These are phyloP conservation scores for Clohesyomyces aquaticus DNA, from an alignment of 495 filamentous ascomycete genomes.

Conservation along the genomic window DNA sequence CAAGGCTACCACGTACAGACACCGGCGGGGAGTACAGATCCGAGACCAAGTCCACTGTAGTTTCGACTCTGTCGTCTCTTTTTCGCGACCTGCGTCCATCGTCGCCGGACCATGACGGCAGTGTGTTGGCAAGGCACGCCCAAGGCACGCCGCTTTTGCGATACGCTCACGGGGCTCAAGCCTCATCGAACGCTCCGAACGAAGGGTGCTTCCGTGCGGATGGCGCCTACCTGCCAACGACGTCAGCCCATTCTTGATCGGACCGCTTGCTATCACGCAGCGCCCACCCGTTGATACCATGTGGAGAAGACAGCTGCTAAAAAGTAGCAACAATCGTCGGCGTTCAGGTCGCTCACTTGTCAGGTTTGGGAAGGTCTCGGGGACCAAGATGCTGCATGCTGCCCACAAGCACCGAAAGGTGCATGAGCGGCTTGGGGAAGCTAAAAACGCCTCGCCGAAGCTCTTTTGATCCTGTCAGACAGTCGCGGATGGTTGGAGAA, in stretches of 20 bases:
- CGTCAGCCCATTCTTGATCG: not conserved
- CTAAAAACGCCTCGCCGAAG: constrained; percentile 3
- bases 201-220: not conserved
- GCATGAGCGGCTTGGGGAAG: not conserved
- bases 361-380: constrained; percentile 4
- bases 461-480: constrained; percentile 16
- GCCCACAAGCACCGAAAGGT: too few relatives aligned
- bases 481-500: not conserved
- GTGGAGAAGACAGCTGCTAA: not conserved
- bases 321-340: not conserved
- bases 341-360: not conserved
- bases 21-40: not conserved
- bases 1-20: not conserved
- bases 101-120: not conserved
- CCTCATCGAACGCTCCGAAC: not conserved
- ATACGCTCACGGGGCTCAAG: too few relatives aligned
- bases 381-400: constrained; percentile 10
- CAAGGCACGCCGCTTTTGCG: not conserved
- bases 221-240: not conserved
- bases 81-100: not conserved
- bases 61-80: not conserved
- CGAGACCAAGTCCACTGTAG: not conserved
- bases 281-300: too few relatives aligned
- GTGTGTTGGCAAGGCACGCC: not conserved
- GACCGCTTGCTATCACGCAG: too few relatives aligned